Percentiles rank a stretch among this genome's conserved stretches.
phyloP scores from a whole-genome alignment of 208 protist species.

The Crithidia fasciculata region DNA sequence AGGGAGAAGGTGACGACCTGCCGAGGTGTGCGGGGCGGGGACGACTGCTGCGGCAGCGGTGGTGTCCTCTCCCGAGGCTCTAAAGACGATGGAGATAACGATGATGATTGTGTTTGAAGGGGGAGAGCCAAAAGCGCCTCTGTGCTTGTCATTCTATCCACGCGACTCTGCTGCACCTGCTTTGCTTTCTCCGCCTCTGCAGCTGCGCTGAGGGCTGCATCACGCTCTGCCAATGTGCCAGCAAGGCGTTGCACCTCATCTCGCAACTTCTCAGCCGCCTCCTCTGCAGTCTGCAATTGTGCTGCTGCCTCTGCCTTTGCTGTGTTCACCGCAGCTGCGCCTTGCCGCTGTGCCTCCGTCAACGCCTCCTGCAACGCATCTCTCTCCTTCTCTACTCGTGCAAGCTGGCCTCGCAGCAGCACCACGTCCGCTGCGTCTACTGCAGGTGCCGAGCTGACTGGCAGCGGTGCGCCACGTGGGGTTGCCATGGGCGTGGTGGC shows the following conservation, averaged over 20 bases:
- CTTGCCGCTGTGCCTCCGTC: constrained; percentile 17
- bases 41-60: neutral
- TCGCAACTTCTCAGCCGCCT: constrained; percentile 1
- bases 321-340: neutral
- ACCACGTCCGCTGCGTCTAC: neutral
- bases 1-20: constrained; percentile 17
- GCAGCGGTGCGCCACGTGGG: neutral
- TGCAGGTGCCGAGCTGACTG: neutral
- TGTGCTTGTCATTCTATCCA: neutral
- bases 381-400: constrained; percentile 16
- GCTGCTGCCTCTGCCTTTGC: too few species aligned
- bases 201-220: neutral
- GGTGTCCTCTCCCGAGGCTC: neutral
- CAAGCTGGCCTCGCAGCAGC: constrained; percentile 15
- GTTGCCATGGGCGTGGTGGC: constrained; percentile 9
- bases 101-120: neutral
- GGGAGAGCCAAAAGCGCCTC: neutral
- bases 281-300: neutral
- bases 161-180: neutral
- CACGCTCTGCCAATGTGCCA: neutral
- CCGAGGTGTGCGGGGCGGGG: neutral
- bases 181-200: constrained; percentile 7
- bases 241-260: neutral
- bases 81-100: too few species aligned
- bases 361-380: constrained; percentile 10